Base-by-base conservation (phyloP, 495 filamentous ascomycete species). In the Delitschia confertaspora region DNA sequence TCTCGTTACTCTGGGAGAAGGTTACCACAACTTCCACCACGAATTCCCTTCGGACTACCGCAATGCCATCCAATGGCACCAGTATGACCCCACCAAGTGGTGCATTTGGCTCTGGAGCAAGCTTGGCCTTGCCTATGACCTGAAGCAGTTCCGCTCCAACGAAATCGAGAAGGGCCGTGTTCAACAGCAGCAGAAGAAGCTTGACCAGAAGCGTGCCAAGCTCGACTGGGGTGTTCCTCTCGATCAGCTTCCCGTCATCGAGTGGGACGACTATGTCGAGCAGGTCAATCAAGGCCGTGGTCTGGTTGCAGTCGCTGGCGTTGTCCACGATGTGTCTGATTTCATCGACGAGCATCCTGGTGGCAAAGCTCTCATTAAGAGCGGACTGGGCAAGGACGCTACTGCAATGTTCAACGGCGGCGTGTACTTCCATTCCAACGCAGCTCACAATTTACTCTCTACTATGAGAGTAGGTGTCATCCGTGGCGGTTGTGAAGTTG, bases 11-110 rank as follows among this genome's bases (percentile, higher is more conserved):
- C 85, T 98, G 21, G 91, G 91, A 36, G 91, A 98, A 65, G 91
- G 91, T 38, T 98, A 98, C 71, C 88, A 96, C 75, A 95, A 94
- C 72, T 98, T 98, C 79, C 91, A 98, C 72, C 91, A 98, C 74
- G 91, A 98, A 62, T 98, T 98, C 71, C 91, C 91, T 39, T 93
- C 85, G 10, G 91, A 98, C 65, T 95, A 95, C 82, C 86, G 91
- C 62, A 98, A 98, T 65, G 91, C 89, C 38, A 93, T 98, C 51
- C 72, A 95, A 60, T 95, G 88, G 86, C 83, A 83, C 71, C 91
- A 98, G 72, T 98, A 98, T 59, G 91, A 98, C 67, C 91, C 91
- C 16, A 98, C 91, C 65, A 98, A 98, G 74, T 95, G 89, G 88
- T 74, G 67, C 63, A 98, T 98, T 75, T 93, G 83, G 83, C 60